A percentile compares a stretch with the other conserved stretches of the same genome.
Evolutionary conservation across 345 rosid species (phyloP).

Genomic region (Eucalyptus microcorys): DNA sequence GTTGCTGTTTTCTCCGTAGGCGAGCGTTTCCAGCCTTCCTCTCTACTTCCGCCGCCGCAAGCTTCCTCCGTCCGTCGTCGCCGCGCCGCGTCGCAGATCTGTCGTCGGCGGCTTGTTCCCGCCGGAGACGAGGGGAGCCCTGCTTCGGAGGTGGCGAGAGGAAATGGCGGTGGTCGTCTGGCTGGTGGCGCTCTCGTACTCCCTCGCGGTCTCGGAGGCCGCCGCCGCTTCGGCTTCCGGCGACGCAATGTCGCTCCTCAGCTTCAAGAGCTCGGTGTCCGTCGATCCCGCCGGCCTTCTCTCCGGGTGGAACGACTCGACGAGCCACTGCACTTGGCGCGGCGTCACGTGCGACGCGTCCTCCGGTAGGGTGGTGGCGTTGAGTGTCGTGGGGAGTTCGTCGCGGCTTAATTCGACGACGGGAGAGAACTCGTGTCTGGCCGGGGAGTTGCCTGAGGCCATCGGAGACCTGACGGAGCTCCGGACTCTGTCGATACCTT

Average conservation of each 20-base stretch:
- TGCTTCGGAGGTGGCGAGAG: neutral
- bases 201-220: neutral
- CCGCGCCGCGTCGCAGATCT: neutral
- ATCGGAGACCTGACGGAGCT: constrained; percentile 19
- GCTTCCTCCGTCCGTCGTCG: neutral
- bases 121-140: neutral
- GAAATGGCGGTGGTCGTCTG: neutral
- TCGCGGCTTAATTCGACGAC: neutral
- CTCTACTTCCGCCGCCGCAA: neutral
- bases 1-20: neutral
- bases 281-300: constrained; percentile 24
- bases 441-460: constrained; percentile 21
- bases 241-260: constrained; percentile 28
- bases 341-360: constrained; percentile 28
- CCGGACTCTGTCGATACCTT: constrained; percentile 19
- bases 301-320: constrained; percentile 22
- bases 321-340: constrained; percentile 29
- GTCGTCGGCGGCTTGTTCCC: neutral
- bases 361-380: constrained; percentile 18
- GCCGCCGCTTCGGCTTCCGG: neutral
- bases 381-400: constrained; percentile 6
- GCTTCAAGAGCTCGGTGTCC: constrained; percentile 27
- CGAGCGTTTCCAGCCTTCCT: neutral
- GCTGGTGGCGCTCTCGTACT: neutral
- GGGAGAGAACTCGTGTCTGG: neutral